Evolutionary conservation across 768 basidiomycete species (phyloP).

Genomic region (Porphyrellus cyaneotinctus): DNA sequence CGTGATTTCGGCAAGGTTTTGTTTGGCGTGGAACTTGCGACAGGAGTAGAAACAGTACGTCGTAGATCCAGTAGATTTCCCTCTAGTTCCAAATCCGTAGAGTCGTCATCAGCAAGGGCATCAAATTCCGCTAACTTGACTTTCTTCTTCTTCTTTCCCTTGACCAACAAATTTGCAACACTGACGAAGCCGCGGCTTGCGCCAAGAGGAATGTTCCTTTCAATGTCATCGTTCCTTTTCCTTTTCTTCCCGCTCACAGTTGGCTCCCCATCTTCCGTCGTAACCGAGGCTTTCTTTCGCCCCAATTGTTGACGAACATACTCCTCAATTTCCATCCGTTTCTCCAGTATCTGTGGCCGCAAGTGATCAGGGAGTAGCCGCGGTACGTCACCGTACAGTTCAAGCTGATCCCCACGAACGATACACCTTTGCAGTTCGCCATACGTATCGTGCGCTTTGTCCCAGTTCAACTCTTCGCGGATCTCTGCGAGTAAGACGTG

Average conservation of each 20-base stretch:
- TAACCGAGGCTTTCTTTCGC: conserved; percentile 29
- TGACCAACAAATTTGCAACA: conserved; percentile 59
- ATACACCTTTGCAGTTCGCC: conserved; percentile 87
- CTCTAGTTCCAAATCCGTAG: conserved; percentile 64
- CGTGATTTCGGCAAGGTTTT: conserved; percentile 42
- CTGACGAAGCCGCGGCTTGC: conserved; percentile 69
- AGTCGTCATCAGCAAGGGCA: conserved; percentile 56
- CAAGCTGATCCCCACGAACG: conserved; percentile 77
- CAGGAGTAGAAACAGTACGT: conserved; percentile 50
- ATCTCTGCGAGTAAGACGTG: conserved; percentile 88
- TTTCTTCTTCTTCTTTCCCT: conserved; percentile 47
- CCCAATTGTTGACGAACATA: conserved; percentile 52
- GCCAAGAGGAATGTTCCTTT: conserved; percentile 70
- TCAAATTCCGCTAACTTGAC: conserved; percentile 44
- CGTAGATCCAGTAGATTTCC: conserved; percentile 47
- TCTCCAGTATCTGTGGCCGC: conserved; percentile 75
- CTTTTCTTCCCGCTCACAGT: conserved; percentile 48
- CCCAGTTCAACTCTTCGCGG: conserved; percentile 88
- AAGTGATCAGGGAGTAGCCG: conserved; percentile 77
- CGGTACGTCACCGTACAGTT: conserved; percentile 89
- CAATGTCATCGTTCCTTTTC: conserved; percentile 64
- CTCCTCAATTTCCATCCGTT: conserved; percentile 76
- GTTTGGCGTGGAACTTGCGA: conserved; percentile 34
- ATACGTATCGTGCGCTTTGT: conserved; percentile 82
- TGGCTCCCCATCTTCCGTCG: conserved; percentile 25